These are phyloP conservation scores for Heliamphora exappendiculata DNA, from an alignment of 148 eudicot genomes.

Conservation along the genomic window DNA sequence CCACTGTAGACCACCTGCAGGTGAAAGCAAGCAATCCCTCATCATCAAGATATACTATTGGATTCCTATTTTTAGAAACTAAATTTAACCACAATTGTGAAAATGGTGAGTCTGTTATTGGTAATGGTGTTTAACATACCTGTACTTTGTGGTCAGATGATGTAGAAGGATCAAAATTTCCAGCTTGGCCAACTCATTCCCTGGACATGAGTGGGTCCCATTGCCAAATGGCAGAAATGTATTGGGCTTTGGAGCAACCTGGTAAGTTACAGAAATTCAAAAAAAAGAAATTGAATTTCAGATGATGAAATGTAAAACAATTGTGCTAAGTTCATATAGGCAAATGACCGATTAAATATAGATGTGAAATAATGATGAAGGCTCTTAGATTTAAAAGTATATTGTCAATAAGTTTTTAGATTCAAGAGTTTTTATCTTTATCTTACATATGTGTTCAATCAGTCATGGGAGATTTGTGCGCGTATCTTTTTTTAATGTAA, in stretches of 20 bases:
- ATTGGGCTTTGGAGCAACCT: conserved; percentile 65
- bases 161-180: conserved; percentile 56
- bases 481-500: no score
- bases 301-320: neutral
- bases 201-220: conserved; percentile 69
- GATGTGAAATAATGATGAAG: no score
- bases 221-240: conserved; percentile 73
- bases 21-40: conserved; percentile 7
- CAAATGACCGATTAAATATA: no score
- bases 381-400: no score
- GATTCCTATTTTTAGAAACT: conserved; percentile 22
- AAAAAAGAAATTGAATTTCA: neutral
- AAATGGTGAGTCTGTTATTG: neutral
- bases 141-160: conserved; percentile 69
- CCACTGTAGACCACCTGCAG: conserved; percentile 56
- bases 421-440: no score
- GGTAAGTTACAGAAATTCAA: conserved; percentile 16
- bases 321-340: no score
- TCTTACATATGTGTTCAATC: no score
- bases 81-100: conserved; percentile 3
- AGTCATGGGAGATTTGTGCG: no score
- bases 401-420: no score
- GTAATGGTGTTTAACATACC: conserved; percentile 25
- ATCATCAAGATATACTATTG: conserved; percentile 11
- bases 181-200: conserved; percentile 66